Percentiles rank a stretch among this genome's conserved stretches.
Evolutionary conservation across 805 yeast species (phyloP).

Genomic region (Clavispora asparagi): DNA sequence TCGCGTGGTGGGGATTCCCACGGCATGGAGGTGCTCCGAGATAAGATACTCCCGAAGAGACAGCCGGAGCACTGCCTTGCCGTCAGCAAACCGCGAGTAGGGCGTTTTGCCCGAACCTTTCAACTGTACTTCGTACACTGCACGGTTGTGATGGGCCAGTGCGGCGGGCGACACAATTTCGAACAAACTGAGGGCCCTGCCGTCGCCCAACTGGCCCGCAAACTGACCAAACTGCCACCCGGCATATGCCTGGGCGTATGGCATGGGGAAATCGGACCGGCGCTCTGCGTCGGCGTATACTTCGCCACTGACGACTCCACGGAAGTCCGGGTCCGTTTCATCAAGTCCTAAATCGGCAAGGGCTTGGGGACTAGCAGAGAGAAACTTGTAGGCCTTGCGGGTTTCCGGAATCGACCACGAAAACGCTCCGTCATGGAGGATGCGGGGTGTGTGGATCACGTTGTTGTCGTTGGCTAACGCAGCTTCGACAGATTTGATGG

Average conservation of each 20-base stretch:
- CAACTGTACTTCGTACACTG: slow-evolving; percentile 63
- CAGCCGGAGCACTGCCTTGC: slow-evolving; percentile 87
- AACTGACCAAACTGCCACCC: slow-evolving; percentile 95
- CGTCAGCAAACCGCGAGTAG: slow-evolving; percentile 92
- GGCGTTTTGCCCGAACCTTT: slow-evolving; percentile 95
- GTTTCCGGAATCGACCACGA: slow-evolving; percentile 69
- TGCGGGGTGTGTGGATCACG: slow-evolving; percentile 33
- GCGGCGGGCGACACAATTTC: slow-evolving; percentile 45
- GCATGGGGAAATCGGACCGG: slow-evolving; percentile 42
- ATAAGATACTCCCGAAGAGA: slow-evolving; percentile 83
- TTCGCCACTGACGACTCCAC: slow-evolving; percentile 59
- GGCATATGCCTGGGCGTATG: slow-evolving; percentile 89
- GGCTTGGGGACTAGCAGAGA: slow-evolving; percentile 58
- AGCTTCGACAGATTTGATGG: slow-evolving; percentile 18
- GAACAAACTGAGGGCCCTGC: slow-evolving; percentile 80
- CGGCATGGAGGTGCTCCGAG: slow-evolving; percentile 72
- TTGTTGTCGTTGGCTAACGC: slow-evolving; percentile 28
- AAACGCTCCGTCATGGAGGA: slow-evolving; percentile 54
- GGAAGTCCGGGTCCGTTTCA: slow-evolving; percentile 40
- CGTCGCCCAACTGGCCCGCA: slow-evolving; percentile 98
- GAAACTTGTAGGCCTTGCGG: slow-evolving; percentile 46
- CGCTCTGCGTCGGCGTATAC: slow-evolving; percentile 21
- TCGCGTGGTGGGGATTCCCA: slow-evolving; percentile 84
- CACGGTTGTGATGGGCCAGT: slow-evolving; percentile 22
- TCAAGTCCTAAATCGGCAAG: slow-evolving; percentile 56